Conservation (phyloP, 2,329 filamentous ascomycete species). For the Stagonosporopsis cucurbitacearum region DNA sequence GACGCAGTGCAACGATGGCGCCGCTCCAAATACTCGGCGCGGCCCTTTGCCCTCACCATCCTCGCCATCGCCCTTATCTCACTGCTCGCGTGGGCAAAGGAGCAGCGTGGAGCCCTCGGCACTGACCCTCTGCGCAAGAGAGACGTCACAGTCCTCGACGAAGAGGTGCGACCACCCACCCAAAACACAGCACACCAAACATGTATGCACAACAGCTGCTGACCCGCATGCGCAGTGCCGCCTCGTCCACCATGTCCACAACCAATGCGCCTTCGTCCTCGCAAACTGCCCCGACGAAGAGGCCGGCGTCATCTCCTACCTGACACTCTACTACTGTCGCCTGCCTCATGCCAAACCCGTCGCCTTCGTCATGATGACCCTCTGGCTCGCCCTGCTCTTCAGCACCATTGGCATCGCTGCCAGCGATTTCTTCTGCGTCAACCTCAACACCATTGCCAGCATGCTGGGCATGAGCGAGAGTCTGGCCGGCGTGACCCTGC, state of each 20-base stretch:
- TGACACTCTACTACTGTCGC: slow-evolving; percentile 88
- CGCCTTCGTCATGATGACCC: slow-evolving; percentile 77
- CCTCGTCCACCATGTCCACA: slow-evolving; percentile 73
- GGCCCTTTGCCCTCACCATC: slow-evolving; percentile 47
- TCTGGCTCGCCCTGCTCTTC: slow-evolving; percentile 90
- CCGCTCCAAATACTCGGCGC: slow-evolving; percentile 44
- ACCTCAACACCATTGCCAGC: slow-evolving; percentile 88
- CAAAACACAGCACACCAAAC: too few relatives aligned
- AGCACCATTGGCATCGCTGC: slow-evolving; percentile 97
- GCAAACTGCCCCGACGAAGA: slow-evolving; percentile 87
- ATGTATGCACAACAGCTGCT: background rate
- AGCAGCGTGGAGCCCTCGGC: slow-evolving; percentile 8
- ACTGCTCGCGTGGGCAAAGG: slow-evolving; percentile 38
- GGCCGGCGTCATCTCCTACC: slow-evolving; percentile 86
- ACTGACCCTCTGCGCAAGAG: slow-evolving; percentile 23
- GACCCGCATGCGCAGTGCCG: slow-evolving; percentile 65
- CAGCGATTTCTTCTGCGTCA: slow-evolving; percentile 98
- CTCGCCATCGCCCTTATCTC: slow-evolving; percentile 38
- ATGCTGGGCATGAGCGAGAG: slow-evolving; percentile 94
- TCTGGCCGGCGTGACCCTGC: slow-evolving; percentile 91
- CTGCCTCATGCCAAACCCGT: slow-evolving; percentile 72
- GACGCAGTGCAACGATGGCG: slow-evolving; percentile 32
- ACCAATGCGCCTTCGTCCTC: slow-evolving; percentile 87
- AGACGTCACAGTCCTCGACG: slow-evolving; percentile 36
- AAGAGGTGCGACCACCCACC: slow-evolving; percentile 37